Percentiles rank a stretch among this genome's conserved stretches.
phyloP scores from a whole-genome alignment of 371 early-diverging fungal genomes.

The Mortierella sp. region DNA sequence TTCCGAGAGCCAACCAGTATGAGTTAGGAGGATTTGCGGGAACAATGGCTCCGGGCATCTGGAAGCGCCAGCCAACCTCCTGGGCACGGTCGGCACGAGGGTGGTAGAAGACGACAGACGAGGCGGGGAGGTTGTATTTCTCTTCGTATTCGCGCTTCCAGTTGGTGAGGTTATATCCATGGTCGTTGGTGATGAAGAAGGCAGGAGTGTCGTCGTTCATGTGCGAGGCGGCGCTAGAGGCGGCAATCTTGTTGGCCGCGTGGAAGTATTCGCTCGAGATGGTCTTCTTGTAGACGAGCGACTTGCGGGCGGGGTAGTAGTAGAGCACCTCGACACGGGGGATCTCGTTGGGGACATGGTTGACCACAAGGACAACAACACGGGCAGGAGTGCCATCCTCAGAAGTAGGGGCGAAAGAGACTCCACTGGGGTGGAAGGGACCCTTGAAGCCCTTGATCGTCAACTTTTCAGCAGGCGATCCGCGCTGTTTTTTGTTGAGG shows the following conservation, averaged over 20 bases:
- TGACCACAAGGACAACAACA: conserved; percentile 46
- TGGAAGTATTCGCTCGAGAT: conserved; percentile 45
- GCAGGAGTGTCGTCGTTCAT: conserved; percentile 52
- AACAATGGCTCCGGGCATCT: conserved; percentile 42
- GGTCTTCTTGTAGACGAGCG: conserved; percentile 56
- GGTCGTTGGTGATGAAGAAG: conserved; percentile 50
- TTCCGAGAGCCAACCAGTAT: conserved; percentile 46
- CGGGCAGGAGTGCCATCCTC: conserved; percentile 56
- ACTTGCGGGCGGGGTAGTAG: conserved; percentile 55
- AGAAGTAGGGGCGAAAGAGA: conserved; percentile 41
- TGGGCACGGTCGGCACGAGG: conserved; percentile 48
- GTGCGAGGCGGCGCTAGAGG: conserved; percentile 28
- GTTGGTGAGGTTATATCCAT: conserved; percentile 52
- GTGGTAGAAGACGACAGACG: conserved; percentile 48
- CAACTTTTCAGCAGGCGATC: conserved; percentile 46
- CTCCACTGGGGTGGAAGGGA: conserved; percentile 56
- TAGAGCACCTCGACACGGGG: conserved; percentile 56
- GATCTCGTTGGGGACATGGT: conserved; percentile 52
- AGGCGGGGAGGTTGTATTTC: conserved; percentile 53
- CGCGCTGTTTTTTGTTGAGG: conserved; percentile 23
- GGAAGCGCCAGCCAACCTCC: conserved; percentile 54
- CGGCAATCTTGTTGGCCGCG: conserved; percentile 56
- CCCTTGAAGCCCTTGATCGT: conserved; percentile 48
- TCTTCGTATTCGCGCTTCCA: conserved; percentile 59
- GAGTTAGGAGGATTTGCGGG: conserved; percentile 22